Evolutionary conservation across 352 stramenopile species (phyloP).

Genomic region (Phytopythium ostracodes): DNA sequence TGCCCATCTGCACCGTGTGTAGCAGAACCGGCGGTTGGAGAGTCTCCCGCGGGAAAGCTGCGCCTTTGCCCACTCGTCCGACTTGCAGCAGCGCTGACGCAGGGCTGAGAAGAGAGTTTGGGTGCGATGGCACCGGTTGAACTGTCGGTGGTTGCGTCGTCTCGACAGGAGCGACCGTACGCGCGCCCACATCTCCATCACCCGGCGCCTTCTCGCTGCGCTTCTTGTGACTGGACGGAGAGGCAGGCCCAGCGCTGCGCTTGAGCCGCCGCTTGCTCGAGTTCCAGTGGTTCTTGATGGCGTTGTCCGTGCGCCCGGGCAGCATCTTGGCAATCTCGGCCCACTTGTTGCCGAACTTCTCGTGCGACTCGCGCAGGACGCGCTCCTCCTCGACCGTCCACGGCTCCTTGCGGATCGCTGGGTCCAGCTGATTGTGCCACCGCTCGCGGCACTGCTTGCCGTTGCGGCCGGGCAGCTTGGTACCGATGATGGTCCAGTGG

Average conservation of each 20-base stretch:
- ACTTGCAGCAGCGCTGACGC: slow-evolving; percentile 1
- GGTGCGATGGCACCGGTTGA: background rate
- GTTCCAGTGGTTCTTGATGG: slow-evolving; percentile 93
- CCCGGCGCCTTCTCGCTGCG: slow-evolving; percentile 4
- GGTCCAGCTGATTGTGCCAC: slow-evolving; percentile 96
- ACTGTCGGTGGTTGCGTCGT: background rate
- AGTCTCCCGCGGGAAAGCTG: background rate
- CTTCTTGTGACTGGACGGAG: slow-evolving; percentile 16
- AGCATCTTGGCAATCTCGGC: slow-evolving; percentile 89
- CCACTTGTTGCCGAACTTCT: slow-evolving; percentile 89
- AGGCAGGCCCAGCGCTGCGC: slow-evolving; percentile 21
- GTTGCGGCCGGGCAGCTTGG: slow-evolving; percentile 91
- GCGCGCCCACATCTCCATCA: background rate
- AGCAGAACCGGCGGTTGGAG: background rate
- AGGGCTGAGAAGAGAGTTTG: background rate
- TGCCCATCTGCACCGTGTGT: slow-evolving; percentile 4
- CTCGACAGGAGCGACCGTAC: background rate
- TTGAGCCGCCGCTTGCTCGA: slow-evolving; percentile 78
- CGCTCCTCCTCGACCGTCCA: slow-evolving; percentile 91
- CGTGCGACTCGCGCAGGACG: slow-evolving; percentile 62
- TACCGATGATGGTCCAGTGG: slow-evolving; percentile 97
- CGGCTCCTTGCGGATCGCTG: slow-evolving; percentile 89
- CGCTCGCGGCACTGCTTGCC: slow-evolving; percentile 95
- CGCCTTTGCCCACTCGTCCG: background rate
- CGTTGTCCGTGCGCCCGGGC: slow-evolving; percentile 85